Conservation (phyloP, 2,329 filamentous ascomycete species). For the Penicillium janthinellum region DNA sequence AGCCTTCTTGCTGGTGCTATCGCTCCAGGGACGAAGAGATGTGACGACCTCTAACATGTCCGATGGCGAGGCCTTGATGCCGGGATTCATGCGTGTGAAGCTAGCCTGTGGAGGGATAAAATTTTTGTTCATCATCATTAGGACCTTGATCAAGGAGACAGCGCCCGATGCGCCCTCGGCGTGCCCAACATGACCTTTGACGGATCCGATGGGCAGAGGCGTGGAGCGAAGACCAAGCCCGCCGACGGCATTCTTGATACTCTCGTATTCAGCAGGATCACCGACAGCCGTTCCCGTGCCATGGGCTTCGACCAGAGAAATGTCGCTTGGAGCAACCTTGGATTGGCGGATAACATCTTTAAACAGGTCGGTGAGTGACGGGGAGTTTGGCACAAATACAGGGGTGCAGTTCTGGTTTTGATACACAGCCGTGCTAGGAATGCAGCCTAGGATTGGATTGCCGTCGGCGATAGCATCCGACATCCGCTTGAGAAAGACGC, state of each 20-base stretch:
- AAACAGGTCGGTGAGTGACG: conserved; percentile 35
- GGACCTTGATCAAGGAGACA: conserved; percentile 31
- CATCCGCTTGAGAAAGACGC: conserved; percentile 51
- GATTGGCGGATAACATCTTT: conserved; percentile 25
- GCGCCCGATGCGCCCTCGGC: conserved; percentile 37
- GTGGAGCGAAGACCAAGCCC: not conserved
- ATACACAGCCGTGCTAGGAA: conserved; percentile 32
- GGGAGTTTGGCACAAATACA: conserved; percentile 21
- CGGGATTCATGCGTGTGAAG: conserved; percentile 26
- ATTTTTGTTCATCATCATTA: conserved; percentile 33
- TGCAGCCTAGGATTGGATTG: conserved; percentile 48
- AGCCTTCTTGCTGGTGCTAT: not conserved
- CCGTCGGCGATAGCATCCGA: conserved; percentile 50
- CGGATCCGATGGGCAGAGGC: conserved; percentile 29
- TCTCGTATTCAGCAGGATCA: conserved; percentile 33
- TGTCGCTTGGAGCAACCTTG: conserved; percentile 22
- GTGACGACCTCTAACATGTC: not conserved
- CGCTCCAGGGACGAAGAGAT: not conserved
- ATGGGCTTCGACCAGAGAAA: conserved; percentile 39
- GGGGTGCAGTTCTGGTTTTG: conserved; percentile 36
- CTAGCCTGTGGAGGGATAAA: conserved; percentile 34
- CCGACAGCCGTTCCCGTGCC: conserved; percentile 37
- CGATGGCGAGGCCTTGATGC: conserved; percentile 13
- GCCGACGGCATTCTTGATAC: conserved; percentile 26
- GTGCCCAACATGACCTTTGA: conserved; percentile 41